Evolutionary conservation across 2,329 filamentous ascomycete species (phyloP), one percentile per base, ranked within the genome.

Genomic region (Pseudocercospora vitis): DNA sequence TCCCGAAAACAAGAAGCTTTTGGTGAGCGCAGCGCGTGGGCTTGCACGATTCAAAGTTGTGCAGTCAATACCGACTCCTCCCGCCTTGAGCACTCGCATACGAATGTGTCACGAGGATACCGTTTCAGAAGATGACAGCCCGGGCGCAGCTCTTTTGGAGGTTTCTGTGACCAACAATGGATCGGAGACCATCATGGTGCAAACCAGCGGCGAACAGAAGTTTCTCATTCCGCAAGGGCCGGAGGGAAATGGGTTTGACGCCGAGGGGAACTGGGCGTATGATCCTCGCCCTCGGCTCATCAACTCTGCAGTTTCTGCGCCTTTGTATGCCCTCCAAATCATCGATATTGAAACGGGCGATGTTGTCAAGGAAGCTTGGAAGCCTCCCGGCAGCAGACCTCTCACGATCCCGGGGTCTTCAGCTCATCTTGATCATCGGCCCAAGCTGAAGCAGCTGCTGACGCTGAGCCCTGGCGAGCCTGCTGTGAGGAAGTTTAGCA

Each of bases 161-260:
- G 39, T 62, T 28, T 33, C 52, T 11, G 51, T 59, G n/a, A 40
- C 37, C 6, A 61, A 61, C 21, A 56, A 46, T 12, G 46, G 58
- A 33, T 47, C 45, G 14, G 19, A 50, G 9, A 5, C 50, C 4
- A 52, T 61, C 19, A 59, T 40, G 3, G 47, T 56, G 14, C 60
- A 61, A 23, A 59, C 56, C 19, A 51, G 52, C 12, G 58, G 56
- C 24, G 48, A 51, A 19, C 60, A 59, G 44, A 35, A 33, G 14
- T 61, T 57, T 32, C 48, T 62, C n/a, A 37, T 44, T 4, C 56
- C 56, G 16, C 50, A 50, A 42, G 56, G 42, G 14, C 53, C 33
- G 11, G n/a, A n/a, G n/a, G n/a, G n/a, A n/a, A n/a, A n/a, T n/a
- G 12, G 16, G 33, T 55, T 61, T 32, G 32, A 53, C 11, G 51